These are phyloP conservation scores for Penicillium parvum DNA, from an alignment of 495 filamentous ascomycete species.

Conservation along the genomic window DNA sequence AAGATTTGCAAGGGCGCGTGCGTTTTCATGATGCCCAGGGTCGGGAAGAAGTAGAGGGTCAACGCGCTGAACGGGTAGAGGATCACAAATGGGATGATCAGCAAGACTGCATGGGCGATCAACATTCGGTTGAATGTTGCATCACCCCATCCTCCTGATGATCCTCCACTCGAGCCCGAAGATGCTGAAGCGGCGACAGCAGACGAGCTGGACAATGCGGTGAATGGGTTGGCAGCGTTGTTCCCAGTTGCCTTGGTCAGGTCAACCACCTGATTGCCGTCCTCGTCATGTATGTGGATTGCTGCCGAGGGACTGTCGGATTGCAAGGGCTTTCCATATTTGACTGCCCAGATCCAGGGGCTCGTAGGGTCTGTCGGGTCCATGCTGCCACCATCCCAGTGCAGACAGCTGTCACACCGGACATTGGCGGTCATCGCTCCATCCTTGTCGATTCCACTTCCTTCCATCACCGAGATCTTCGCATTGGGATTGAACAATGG, in stretches of 20 bases:
- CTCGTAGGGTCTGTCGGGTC: constrained; percentile 39
- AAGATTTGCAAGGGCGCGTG: constrained; percentile 59
- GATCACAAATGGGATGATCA: constrained; percentile 38
- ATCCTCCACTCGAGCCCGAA: no score
- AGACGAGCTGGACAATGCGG: constrained; percentile 1
- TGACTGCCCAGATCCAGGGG: constrained; percentile 65
- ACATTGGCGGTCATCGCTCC: constrained; percentile 62
- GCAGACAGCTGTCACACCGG: constrained; percentile 52
- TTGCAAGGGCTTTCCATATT: constrained; percentile 52
- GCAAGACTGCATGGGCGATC: constrained; percentile 42
- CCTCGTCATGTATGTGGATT: constrained; percentile 56
- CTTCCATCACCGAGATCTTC: constrained; percentile 51
- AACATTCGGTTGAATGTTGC: constrained; percentile 19
- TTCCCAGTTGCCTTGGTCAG: constrained; percentile 17
- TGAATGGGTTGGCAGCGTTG: constrained; percentile 59
- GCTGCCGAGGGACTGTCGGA: constrained; percentile 42
- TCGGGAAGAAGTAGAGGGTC: constrained; percentile 38
- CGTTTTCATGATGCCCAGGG: constrained; percentile 29
- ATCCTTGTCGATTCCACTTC: constrained; percentile 52
- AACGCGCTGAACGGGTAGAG: constrained; percentile 54
- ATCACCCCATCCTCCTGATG: not conserved
- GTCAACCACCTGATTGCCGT: constrained; percentile 12
- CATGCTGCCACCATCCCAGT: constrained; percentile 50
- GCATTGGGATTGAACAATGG: constrained; percentile 50
- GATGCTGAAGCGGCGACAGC: not conserved